phyloP scores from a whole-genome alignment of 768 basidiomycete genomes.

The Leccinum aurantiacum region DNA sequence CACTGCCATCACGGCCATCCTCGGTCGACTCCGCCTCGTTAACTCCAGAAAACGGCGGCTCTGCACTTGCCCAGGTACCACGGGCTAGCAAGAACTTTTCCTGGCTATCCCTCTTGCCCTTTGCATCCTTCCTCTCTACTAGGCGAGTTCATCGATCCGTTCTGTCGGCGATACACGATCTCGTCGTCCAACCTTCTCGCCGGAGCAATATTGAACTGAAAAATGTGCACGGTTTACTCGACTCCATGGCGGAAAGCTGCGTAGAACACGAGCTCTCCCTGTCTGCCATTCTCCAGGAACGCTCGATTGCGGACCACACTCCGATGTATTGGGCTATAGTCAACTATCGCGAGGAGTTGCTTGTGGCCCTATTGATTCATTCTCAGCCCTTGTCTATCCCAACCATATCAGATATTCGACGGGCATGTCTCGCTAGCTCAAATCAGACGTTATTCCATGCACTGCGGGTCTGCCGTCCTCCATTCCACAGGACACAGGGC shows the following conservation, averaged over 20 bases:
- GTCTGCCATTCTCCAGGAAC: constrained; percentile 28
- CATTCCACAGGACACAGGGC: too few relatives aligned
- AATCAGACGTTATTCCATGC: constrained; percentile 31
- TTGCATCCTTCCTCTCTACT: constrained; percentile 28
- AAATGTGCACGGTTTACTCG: constrained; percentile 44
- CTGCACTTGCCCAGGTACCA: neutral
- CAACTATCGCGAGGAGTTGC: constrained; percentile 32
- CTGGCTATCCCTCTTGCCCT: constrained; percentile 33
- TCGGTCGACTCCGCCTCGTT: neutral
- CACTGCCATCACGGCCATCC: neutral
- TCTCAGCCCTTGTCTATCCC: constrained; percentile 40
- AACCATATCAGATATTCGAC: constrained; percentile 61
- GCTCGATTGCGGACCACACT: constrained; percentile 23
- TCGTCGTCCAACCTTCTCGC: constrained; percentile 33
- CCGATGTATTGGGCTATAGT: constrained; percentile 35
- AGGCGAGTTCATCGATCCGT: constrained; percentile 56
- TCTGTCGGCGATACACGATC: constrained; percentile 51
- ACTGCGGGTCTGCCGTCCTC: constrained; percentile 9
- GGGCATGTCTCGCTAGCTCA: constrained; percentile 52
- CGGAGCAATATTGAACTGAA: neutral
- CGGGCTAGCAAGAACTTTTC: constrained; percentile 13
- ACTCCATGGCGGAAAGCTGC: constrained; percentile 63
- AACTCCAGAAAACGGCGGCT: neutral
- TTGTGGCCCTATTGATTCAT: constrained; percentile 54
- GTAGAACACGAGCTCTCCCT: constrained; percentile 43